A percentile compares a stretch with the other conserved stretches of the same genome.
Conservation (phyloP, 306 rosid species). For the Herpetospermum pedunculosum region DNA sequence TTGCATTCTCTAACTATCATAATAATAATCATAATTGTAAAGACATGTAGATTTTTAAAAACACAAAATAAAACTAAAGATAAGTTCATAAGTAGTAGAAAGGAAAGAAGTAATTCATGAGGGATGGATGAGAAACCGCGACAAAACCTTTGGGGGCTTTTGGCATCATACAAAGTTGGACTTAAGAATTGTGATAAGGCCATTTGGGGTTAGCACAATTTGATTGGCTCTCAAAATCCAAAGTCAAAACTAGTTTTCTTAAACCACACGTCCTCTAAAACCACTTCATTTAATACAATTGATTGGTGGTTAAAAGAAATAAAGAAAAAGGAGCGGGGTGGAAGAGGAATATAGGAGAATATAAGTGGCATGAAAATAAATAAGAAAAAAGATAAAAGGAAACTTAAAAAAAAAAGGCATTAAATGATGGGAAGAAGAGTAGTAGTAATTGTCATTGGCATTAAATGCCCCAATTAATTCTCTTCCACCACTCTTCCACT, state of each 20-base stretch:
- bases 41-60: too few relatives aligned
- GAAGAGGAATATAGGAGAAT: neutral
- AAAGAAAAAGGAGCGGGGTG: neutral
- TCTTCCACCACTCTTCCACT: slow-evolving; percentile 10
- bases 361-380: neutral
- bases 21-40: too few relatives aligned
- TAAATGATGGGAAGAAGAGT: neutral
- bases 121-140: neutral
- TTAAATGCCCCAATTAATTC: slow-evolving; percentile 2
- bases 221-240: neutral
- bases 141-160: neutral
- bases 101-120: neutral
- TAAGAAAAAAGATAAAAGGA: neutral
- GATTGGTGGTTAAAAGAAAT: too few relatives aligned
- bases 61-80: neutral
- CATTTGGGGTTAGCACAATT: neutral
- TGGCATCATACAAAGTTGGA: neutral
- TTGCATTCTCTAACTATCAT: too few relatives aligned
- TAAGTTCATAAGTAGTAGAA: neutral
- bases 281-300: slow-evolving; percentile 7
- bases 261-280: slow-evolving; percentile 4
- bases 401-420: neutral
- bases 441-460: slow-evolving; percentile 3
- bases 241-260: slow-evolving; percentile 3
- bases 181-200: neutral